A percentile compares a stretch with the other conserved stretches of the same genome.
phyloP scores from a whole-genome alignment of 805 yeast genomes.

The Saturnispora gosingensis region DNA sequence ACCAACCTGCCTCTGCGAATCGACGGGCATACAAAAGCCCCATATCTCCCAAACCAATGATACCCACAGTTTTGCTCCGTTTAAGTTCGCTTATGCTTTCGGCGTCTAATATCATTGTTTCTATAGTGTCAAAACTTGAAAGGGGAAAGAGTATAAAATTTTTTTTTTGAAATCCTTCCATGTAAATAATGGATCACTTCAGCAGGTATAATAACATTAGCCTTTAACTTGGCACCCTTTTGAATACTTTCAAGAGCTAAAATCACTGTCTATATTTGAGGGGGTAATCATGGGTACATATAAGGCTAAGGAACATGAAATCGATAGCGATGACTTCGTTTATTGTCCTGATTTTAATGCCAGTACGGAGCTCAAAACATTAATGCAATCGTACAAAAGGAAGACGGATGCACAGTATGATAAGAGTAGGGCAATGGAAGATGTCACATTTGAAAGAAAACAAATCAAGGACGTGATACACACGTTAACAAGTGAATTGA shows the following conservation, averaged over 20 bases:
- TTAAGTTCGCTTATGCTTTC: slow-evolving; percentile 15
- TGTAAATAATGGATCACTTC: neutral
- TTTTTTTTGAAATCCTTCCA: neutral
- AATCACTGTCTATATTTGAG: neutral
- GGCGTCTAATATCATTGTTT: slow-evolving; percentile 13
- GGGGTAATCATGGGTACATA: neutral
- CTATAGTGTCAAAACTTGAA: neutral
- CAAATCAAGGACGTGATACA: slow-evolving; percentile 62
- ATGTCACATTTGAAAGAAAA: slow-evolving; percentile 47
- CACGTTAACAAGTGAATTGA: slow-evolving; percentile 61
- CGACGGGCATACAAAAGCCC: slow-evolving; percentile 78
- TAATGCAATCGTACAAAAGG: slow-evolving; percentile 16
- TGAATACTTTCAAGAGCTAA: neutral
- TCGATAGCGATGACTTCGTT: slow-evolving; percentile 21
- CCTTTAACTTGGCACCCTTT: neutral
- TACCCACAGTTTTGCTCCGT: slow-evolving; percentile 56
- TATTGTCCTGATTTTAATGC: slow-evolving; percentile 23
- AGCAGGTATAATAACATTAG: neutral
- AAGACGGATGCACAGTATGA: slow-evolving; percentile 25
- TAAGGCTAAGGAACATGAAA: neutral
- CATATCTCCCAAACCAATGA: slow-evolving; percentile 97
- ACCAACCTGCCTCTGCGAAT: slow-evolving; percentile 80
- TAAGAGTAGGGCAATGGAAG: slow-evolving; percentile 18
- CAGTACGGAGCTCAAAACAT: slow-evolving; percentile 23
- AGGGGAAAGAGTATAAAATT: neutral